Evolutionary conservation across 2,329 filamentous ascomycete genomes (phyloP).

Genomic region (Hirsutella minnesotensis): DNA sequence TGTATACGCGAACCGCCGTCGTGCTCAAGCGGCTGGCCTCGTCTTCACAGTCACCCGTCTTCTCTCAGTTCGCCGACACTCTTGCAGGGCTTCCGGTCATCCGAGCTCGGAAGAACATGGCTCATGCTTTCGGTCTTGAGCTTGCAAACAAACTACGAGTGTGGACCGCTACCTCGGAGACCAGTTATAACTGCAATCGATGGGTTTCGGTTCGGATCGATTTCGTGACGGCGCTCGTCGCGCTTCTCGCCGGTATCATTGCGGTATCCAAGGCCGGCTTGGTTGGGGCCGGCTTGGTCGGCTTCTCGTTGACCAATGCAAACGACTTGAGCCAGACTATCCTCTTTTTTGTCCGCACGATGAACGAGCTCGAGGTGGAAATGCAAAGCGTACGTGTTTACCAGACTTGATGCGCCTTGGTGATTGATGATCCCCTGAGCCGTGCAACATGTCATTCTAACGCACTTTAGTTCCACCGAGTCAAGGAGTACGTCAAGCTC

Average conservation of each 20-base stretch:
- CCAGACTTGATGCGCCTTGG: too few species aligned
- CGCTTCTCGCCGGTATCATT: slow-evolving; percentile 38
- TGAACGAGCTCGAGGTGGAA: slow-evolving; percentile 46
- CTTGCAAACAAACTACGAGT: slow-evolving; percentile 37
- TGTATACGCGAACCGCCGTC: slow-evolving; percentile 38
- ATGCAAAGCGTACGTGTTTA: slow-evolving; percentile 37
- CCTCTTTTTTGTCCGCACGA: slow-evolving; percentile 35
- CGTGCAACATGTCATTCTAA: background rate
- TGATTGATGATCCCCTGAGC: too few species aligned
- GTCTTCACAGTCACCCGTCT: slow-evolving; percentile 39
- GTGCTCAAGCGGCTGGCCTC: slow-evolving; percentile 33
- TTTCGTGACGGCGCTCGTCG: slow-evolving; percentile 39
- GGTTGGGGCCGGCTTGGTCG: slow-evolving; percentile 39
- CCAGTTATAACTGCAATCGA: slow-evolving; percentile 43
- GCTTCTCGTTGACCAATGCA: slow-evolving; percentile 44
- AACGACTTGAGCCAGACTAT: slow-evolving; percentile 42
- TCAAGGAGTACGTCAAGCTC: slow-evolving; percentile 35
- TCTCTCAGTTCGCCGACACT: slow-evolving; percentile 43
- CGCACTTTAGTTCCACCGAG: slow-evolving; percentile 29
- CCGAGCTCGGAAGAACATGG: slow-evolving; percentile 36
- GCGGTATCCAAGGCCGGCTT: slow-evolving; percentile 34
- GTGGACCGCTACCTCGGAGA: slow-evolving; percentile 33
- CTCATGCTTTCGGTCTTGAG: slow-evolving; percentile 32
- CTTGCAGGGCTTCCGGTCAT: slow-evolving; percentile 38
- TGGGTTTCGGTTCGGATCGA: slow-evolving; percentile 45